A percentile compares a stretch with the other conserved stretches of the same genome.
These are phyloP conservation scores for Fusarium paranaense DNA, from an alignment of 2,329 filamentous ascomycete species.

Conservation along the genomic window DNA sequence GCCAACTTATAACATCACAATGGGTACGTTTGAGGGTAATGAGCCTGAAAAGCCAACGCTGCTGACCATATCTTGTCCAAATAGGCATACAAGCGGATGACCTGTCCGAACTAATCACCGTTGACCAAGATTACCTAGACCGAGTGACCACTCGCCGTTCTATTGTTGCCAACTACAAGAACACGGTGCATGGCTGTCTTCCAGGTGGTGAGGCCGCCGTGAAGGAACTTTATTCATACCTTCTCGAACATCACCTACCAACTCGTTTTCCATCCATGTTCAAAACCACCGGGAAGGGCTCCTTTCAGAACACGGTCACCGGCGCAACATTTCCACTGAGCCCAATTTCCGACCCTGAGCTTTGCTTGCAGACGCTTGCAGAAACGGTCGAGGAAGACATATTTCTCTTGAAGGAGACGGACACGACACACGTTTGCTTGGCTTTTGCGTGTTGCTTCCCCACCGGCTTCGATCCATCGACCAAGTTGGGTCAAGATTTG, in stretches of 20 bases:
- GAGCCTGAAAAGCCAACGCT: too few relatives aligned
- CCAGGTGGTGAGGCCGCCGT: background rate
- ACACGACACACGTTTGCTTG: background rate
- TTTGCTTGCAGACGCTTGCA: background rate
- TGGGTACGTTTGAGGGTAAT: background rate
- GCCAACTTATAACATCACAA: background rate
- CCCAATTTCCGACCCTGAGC: background rate
- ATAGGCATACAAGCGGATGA: background rate
- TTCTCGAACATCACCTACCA: background rate
- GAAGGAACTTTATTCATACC: background rate
- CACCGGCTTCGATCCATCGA: background rate
- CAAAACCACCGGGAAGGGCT: background rate
- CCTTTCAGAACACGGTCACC: background rate
- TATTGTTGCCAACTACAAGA: background rate
- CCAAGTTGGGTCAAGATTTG: background rate
- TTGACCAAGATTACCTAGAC: background rate
- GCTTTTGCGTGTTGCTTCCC: background rate
- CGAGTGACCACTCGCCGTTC: background rate
- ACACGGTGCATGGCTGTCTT: background rate
- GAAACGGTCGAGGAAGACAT: background rate
- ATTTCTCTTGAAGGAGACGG: background rate
- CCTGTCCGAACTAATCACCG: background rate
- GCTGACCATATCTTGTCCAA: background rate
- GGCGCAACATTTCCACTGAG: background rate
- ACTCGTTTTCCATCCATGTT: background rate